phyloP scores from a whole-genome alignment of 192 early-diverging fungal species.

The Endogone sp. region DNA sequence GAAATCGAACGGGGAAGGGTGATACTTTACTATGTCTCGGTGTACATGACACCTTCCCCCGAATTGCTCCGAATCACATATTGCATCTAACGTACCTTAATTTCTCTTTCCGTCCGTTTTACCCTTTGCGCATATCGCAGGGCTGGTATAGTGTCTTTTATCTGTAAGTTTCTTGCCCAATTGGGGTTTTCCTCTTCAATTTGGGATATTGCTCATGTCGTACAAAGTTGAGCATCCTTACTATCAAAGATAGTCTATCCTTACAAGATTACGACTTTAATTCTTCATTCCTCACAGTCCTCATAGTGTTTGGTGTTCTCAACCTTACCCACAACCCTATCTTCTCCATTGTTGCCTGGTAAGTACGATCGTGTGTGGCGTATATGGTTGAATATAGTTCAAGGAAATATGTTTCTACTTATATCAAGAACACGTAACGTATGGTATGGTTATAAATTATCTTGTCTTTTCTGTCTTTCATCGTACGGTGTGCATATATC shows the following conservation, averaged over 20 bases:
- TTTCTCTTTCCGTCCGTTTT: background rate
- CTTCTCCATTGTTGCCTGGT: constrained; percentile 44
- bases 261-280: too few relatives aligned
- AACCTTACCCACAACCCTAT: constrained; percentile 19
- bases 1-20: too few relatives aligned
- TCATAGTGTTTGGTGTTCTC: constrained; percentile 43
- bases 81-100: background rate
- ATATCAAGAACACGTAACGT: too few relatives aligned
- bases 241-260: too few relatives aligned
- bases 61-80: background rate
- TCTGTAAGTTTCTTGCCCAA: constrained; percentile 32
- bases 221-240: too few relatives aligned
- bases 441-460: background rate
- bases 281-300: constrained; percentile 12
- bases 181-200: too few relatives aligned
- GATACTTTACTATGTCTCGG: too few relatives aligned
- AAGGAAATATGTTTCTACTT: background rate
- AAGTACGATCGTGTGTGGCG: background rate
- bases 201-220: too few relatives aligned
- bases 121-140: constrained; percentile 8
- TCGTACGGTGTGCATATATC: background rate
- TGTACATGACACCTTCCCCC: background rate
- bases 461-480: background rate
- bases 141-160: constrained; percentile 38
- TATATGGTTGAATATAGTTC: background rate